Conservation (phyloP, 495 filamentous ascomycete genomes). For the Neurospora tetrasperma region DNA sequence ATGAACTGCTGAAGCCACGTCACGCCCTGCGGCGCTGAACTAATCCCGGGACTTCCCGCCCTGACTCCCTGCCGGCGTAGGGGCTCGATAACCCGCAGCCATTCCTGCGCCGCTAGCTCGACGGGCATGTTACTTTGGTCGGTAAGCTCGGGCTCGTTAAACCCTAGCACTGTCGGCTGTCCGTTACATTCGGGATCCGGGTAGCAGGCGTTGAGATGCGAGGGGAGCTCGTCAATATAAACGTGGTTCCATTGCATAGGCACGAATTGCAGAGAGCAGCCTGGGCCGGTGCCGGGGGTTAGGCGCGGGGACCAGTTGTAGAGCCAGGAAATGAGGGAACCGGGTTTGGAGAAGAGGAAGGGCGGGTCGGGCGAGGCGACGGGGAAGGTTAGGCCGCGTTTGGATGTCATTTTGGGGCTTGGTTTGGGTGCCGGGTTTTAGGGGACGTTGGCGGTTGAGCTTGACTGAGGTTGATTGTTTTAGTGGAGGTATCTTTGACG, state of each 20-base stretch:
- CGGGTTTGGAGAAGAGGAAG: conserved; percentile 15
- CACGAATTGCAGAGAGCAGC: conserved; percentile 10
- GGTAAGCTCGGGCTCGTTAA: conserved; percentile 16
- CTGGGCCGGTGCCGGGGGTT: conserved; percentile 3
- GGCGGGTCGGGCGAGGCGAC: conserved; percentile 7
- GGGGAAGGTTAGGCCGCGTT: conserved; percentile 17
- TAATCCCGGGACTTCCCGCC: conserved; percentile 13
- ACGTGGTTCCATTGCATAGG: conserved; percentile 23
- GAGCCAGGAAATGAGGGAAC: conserved; percentile 13
- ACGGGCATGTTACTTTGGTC: conserved; percentile 16
- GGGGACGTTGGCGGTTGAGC: too few species aligned
- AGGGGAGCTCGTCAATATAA: conserved; percentile 9
- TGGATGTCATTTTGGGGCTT: conserved; percentile 4
- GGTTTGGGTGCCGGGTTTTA: background rate
- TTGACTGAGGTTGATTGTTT: too few species aligned
- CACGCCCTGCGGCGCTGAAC: conserved; percentile 14
- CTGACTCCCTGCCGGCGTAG: conserved; percentile 1
- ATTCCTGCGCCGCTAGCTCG: conserved; percentile 9
- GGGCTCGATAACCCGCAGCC: conserved; percentile 12
- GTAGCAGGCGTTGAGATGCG: background rate
- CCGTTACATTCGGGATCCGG: background rate
- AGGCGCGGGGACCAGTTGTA: conserved; percentile 20
- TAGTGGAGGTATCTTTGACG: too few species aligned
- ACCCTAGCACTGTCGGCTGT: conserved; percentile 1
- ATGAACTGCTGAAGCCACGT: conserved; percentile 11